Percentiles rank a stretch among this genome's conserved stretches.
phyloP scores from a whole-genome alignment of 768 basidiomycete species.

The Chalciporus pseudorubinellus region DNA sequence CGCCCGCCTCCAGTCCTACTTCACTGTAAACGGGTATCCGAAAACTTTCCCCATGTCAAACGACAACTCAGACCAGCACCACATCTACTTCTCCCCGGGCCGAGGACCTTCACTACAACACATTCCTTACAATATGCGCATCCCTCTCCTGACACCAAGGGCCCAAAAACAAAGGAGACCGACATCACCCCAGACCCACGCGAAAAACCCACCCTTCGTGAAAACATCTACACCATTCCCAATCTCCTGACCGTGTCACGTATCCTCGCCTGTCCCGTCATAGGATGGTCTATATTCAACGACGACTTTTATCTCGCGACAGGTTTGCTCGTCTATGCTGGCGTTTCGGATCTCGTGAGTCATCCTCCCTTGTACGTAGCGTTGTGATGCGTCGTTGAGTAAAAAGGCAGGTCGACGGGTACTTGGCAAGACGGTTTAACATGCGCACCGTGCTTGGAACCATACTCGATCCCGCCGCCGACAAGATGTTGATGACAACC shows the following conservation, averaged over 20 bases:
- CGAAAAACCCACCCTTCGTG: constrained; percentile 45
- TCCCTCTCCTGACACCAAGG: constrained; percentile 7
- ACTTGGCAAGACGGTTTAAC: constrained; percentile 78
- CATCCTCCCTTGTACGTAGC: background rate
- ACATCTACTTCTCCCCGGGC: background rate
- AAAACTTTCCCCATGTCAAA: background rate
- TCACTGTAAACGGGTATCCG: background rate
- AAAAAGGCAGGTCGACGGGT: constrained; percentile 77
- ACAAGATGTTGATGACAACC: constrained; percentile 95
- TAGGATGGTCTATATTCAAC: constrained; percentile 88
- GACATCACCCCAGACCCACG: constrained; percentile 1
- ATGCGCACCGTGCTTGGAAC: constrained; percentile 92
- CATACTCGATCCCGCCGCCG: constrained; percentile 95
- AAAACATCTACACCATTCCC: constrained; percentile 94
- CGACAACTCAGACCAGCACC: background rate
- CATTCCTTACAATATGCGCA: constrained; percentile 7
- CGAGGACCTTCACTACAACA: constrained; percentile 17
- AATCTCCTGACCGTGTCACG: constrained; percentile 87
- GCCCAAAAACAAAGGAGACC: constrained; percentile 4
- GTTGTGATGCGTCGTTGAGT: background rate
- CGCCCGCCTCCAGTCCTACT: background rate
- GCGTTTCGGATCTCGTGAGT: constrained; percentile 87
- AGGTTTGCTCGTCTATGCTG: constrained; percentile 81
- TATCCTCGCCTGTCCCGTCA: constrained; percentile 82
- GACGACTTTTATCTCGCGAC: constrained; percentile 82